Percentiles rank a stretch among this genome's conserved stretches.
Conservation (phyloP, 139 green algal genomes). For the Chlorella sp. region DNA sequence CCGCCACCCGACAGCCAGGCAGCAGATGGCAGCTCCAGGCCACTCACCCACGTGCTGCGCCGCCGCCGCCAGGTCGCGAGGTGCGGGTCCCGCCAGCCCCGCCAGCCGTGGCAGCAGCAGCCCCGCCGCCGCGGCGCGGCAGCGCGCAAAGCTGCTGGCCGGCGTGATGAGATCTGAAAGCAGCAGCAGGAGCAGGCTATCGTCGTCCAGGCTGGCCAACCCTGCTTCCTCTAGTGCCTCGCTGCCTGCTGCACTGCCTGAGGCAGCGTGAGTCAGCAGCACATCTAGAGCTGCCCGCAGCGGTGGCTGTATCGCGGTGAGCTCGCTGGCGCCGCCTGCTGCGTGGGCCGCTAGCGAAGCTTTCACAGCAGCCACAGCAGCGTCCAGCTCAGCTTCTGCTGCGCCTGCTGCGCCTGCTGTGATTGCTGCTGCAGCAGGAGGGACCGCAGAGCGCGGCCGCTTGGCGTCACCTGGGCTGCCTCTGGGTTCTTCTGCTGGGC, state of each 20-base stretch:
- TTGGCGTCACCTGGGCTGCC: not conserved
- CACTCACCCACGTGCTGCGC: constrained; percentile 7
- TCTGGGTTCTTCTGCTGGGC: not conserved
- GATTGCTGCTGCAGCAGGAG: not conserved
- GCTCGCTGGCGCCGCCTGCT: not conserved
- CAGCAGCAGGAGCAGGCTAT: constrained; percentile 17
- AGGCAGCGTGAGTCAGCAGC: not conserved
- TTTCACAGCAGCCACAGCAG: not conserved
- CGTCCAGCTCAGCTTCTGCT: not conserved
- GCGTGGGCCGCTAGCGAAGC: not conserved
- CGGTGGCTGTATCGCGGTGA: not conserved
- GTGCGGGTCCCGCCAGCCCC: not conserved
- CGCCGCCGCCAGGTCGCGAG: constrained; percentile 6
- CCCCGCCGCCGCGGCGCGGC: not conserved
- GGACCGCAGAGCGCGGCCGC: not conserved
- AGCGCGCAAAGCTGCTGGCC: constrained; percentile 12
- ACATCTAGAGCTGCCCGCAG: not conserved
- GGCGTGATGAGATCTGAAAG: not conserved
- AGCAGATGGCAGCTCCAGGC: not conserved
- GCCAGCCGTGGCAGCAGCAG: constrained; percentile 24
- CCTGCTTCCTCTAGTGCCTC: constrained; percentile 3
- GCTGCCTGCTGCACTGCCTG: not conserved
- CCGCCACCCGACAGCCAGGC: too few species aligned
- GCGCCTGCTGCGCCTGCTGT: not conserved
- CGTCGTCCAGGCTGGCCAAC: not conserved